Evolutionary conservation across 2,329 filamentous ascomycete species (phyloP), one percentile per base, ranked within the genome.

Genomic region (Penicillium expansum): DNA sequence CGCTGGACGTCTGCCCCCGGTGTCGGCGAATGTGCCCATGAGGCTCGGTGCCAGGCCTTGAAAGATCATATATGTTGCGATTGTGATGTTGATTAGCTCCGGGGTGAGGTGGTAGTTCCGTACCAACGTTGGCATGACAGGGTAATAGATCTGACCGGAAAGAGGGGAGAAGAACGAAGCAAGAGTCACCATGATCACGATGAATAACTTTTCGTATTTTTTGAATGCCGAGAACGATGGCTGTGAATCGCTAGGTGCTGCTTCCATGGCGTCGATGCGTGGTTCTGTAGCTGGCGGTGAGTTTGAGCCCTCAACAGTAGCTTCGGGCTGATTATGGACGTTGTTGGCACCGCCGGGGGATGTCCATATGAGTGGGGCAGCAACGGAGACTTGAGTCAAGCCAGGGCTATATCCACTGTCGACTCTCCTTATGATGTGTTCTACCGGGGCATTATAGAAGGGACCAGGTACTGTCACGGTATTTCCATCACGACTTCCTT

Each of bases 101-200:
- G 61, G 53, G 14, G 60, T 63, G 27, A 63, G 57, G 13, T 60
- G 39, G 30, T 68, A 62, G 54, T 65, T 62, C 6, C 53, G 29
- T 7, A 64, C 62, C 30, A 70, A 57, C 4, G 61, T 63, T 22
- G 58, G 59, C 54, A 70, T 64, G 20, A 66, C 64, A 1, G 68
- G 68, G 55, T 66, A 70, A 47, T 70, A 70, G 27, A 70, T 70
- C 52, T 75, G 73, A 6, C 73, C 70, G 1, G 72, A 72, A 0
- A 79, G 64, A 2, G 74, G 76, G 4, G 73, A 75, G 62, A 78
- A 78, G 55, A 78, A 73, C 5, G 72, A 74, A 10, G 71, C 75
- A 49, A 75, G 67, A 2, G 71, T 66, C 14, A 74, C 71, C 69
- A 77, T 73, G 47, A 67, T 57, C 29, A 76, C 66, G 13, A 77